Evolutionary conservation across 805 yeast genomes (phyloP).

Genomic region (Cyberlindnera japonica): DNA sequence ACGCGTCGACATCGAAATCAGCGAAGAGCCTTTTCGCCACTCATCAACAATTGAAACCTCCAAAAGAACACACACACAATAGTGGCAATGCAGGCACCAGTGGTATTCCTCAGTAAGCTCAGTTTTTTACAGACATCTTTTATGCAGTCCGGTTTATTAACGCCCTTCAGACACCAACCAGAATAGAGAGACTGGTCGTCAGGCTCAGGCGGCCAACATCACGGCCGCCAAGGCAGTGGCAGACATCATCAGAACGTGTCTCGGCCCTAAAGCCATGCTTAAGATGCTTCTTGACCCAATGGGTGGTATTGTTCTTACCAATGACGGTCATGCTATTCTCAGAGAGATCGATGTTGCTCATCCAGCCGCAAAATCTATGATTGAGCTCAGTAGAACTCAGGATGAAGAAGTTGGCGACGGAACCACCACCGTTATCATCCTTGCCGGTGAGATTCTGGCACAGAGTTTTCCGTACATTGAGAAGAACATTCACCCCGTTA

Average conservation of each 20-base stretch:
- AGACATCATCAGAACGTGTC: constrained; percentile 94
- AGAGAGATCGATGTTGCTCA: constrained; percentile 97
- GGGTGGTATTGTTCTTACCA: constrained; percentile 93
- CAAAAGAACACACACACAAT: too few species aligned
- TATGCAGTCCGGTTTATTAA: constrained; percentile 2
- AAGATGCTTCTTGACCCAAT: constrained; percentile 94
- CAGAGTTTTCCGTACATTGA: constrained; percentile 93
- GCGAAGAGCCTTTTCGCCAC: too few species aligned
- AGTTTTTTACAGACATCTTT: not conserved
- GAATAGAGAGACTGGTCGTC: constrained; percentile 93
- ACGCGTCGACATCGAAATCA: too few species aligned
- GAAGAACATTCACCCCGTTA: constrained; percentile 94
- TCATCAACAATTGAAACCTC: too few species aligned
- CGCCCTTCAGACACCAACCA: constrained; percentile 58
- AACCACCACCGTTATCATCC: constrained; percentile 92
- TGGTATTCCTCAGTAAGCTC: constrained; percentile 60
- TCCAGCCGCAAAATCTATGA: constrained; percentile 99
- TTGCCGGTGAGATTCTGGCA: constrained; percentile 96
- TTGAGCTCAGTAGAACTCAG: constrained; percentile 93
- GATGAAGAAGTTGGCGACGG: constrained; percentile 99
- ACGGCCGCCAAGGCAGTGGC: constrained; percentile 99
- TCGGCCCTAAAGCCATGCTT: constrained; percentile 98
- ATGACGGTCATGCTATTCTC: constrained; percentile 97
- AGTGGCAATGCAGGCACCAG: constrained; percentile 79
- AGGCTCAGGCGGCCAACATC: constrained; percentile 94